phyloP scores from a whole-genome alignment of 2,329 filamentous ascomycete genomes.

The Plenodomus tracheiphilus region DNA sequence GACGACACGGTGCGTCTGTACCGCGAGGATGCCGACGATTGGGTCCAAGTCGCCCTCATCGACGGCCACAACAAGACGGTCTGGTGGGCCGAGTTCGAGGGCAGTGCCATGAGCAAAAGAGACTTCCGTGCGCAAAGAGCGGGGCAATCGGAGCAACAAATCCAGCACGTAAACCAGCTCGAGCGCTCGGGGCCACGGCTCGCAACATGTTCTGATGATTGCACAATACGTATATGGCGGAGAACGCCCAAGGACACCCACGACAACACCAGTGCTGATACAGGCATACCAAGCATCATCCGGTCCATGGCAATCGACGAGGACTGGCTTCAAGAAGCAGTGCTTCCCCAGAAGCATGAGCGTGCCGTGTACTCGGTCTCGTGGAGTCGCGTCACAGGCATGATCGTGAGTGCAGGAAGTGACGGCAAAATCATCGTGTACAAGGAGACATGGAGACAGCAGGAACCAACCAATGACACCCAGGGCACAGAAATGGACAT shows the following conservation, averaged over 20 bases:
- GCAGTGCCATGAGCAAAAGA: slow-evolving; percentile 39
- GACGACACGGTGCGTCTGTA: slow-evolving; percentile 89
- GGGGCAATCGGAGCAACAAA: slow-evolving; percentile 37
- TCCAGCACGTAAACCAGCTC: slow-evolving; percentile 41
- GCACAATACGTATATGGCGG: slow-evolving; percentile 78
- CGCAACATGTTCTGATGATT: slow-evolving; percentile 83
- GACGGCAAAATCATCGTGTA: slow-evolving; percentile 54
- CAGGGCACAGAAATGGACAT: slow-evolving; percentile 19
- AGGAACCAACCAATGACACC: slow-evolving; percentile 27
- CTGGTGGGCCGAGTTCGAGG: slow-evolving; percentile 78
- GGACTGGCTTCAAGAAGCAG: slow-evolving; percentile 76
- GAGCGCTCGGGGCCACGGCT: slow-evolving; percentile 61
- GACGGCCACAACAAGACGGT: slow-evolving; percentile 84
- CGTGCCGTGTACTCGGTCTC: slow-evolving; percentile 80
- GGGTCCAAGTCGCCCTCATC: slow-evolving; percentile 84
- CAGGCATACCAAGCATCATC: slow-evolving; percentile 86
- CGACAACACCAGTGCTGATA: slow-evolving; percentile 51
- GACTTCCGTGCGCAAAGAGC: slow-evolving; percentile 30
- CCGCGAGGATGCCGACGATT: slow-evolving; percentile 90
- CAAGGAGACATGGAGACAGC: slow-evolving; percentile 19
- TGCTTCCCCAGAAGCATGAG: slow-evolving; percentile 75
- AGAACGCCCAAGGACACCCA: slow-evolving; percentile 60
- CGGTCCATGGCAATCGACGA: slow-evolving; percentile 72
- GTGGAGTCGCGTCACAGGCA: slow-evolving; percentile 78
- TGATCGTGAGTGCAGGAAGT: slow-evolving; percentile 85